Evolutionary conservation across 306 rosid genomes (phyloP), one percentile per base, ranked within the genome.

Genomic region (Castanea mollissima): DNA sequence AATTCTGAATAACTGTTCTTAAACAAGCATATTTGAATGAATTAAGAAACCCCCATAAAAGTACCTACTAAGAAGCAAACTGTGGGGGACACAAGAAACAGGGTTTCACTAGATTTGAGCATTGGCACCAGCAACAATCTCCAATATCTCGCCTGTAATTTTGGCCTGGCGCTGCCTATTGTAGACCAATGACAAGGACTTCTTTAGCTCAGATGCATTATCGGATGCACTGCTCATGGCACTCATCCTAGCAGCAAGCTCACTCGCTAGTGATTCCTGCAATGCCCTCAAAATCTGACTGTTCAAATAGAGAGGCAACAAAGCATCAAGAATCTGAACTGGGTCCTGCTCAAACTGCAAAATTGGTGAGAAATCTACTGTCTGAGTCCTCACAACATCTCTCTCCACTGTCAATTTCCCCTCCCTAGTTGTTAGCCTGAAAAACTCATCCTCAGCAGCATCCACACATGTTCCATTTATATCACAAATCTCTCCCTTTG

Each of bases 311-410:
- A 94, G 85, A 23, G 98, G 98, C 68, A 94, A 76, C 25, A 94
- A 81, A 5, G 97, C 97, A 78, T 94, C 98, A 58, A 94, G 94
- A 31, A 94, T 94, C 91, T 94, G 98, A 80, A 89, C 96, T 1
- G 98, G 97, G 59, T 94, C 98, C 70, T 94, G 98, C 87, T 94
- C 98, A 70, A 94, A 94, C 79, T 92, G 86, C 89, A 94, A 81
- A 41, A 90, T 87, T 0, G 97, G 91, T 0, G 96, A 85, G 76
- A 88, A 94, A 15, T 92, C 96, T 3, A 68, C 6, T 0, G 96
- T 89, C 19, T 41, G 20, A 11, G 94, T 78, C 75, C 91, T 88
- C 85, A 88, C 81, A 6, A 25, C 58, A 69, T 89, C 98, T 63
- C 97, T 88, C 82, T 94, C 97, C 73, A 94, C 87, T 1, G 94